phyloP scores from a whole-genome alignment of 257 asterid species.

The Rehmannia glutinosa region DNA sequence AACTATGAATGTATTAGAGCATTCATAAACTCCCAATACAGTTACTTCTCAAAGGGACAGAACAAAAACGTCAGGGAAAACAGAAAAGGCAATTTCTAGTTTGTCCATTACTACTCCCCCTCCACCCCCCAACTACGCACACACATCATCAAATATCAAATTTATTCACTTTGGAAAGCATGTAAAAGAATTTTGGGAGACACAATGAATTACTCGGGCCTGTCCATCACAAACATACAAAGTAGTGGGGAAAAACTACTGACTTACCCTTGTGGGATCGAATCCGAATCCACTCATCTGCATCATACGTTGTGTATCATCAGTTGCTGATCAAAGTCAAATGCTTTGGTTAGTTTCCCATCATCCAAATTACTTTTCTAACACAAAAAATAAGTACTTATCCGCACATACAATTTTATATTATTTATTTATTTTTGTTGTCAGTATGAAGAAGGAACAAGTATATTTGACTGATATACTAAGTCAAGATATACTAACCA shows the following conservation, averaged over 20 bases:
- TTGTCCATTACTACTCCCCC: not conserved
- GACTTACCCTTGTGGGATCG: conserved; percentile 73
- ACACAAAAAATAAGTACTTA: not conserved
- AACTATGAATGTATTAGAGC: too few species aligned
- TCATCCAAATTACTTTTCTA: not conserved
- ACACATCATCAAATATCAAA: not conserved
- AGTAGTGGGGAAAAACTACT: not conserved
- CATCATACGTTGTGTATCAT: conserved; percentile 95
- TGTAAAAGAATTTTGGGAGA: not conserved
- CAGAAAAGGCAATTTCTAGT: not conserved
- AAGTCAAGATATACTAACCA: conserved; percentile 44
- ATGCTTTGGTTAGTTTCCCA: conserved; percentile 15
- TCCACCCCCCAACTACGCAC: not conserved
- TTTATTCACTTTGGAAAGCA: not conserved
- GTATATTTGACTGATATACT: not conserved
- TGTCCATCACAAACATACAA: not conserved
- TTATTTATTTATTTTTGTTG: not conserved
- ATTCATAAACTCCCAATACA: not conserved
- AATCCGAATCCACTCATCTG: conserved; percentile 95
- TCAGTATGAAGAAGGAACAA: not conserved
- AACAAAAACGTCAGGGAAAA: not conserved
- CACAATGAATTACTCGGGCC: not conserved
- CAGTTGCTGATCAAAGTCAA: conserved; percentile 55
- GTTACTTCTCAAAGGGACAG: not conserved
- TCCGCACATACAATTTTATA: not conserved